These are phyloP conservation scores for Stromatinia cepivora DNA, from an alignment of 2,329 filamentous ascomycete genomes.

Conservation along the genomic window DNA sequence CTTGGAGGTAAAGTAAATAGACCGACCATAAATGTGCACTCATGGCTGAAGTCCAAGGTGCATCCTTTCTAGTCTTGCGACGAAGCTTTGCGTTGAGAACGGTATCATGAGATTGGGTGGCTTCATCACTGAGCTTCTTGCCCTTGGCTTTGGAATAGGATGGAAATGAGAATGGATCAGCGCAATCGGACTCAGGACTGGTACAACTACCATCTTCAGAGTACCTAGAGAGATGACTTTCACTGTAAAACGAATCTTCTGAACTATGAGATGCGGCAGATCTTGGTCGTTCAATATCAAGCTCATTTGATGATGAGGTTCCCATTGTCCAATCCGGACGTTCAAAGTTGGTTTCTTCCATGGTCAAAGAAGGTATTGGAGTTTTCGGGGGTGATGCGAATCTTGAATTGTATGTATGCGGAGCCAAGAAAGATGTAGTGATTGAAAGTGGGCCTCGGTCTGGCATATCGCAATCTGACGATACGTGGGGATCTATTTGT, in stretches of 20 bases:
- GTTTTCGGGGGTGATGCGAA: slow-evolving; percentile 57
- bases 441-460: slow-evolving; percentile 30
- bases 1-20: slow-evolving; percentile 64
- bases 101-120: slow-evolving; percentile 6
- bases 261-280: slow-evolving; percentile 43
- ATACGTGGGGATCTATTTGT: slow-evolving; percentile 39
- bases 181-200: slow-evolving; percentile 50
- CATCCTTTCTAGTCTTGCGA: slow-evolving; percentile 43
- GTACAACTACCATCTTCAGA: slow-evolving; percentile 58
- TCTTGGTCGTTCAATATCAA: slow-evolving; percentile 34
- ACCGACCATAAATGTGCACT: slow-evolving; percentile 65
- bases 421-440: slow-evolving; percentile 32
- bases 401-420: slow-evolving; percentile 27
- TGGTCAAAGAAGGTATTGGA: slow-evolving; percentile 47
- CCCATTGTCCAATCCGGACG: slow-evolving; percentile 40
- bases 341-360: slow-evolving; percentile 26
- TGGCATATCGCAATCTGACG: slow-evolving; percentile 35
- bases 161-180: slow-evolving; percentile 42
- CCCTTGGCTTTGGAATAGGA: slow-evolving; percentile 33
- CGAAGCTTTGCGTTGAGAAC: slow-evolving; percentile 35
- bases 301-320: slow-evolving; percentile 27
- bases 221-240: slow-evolving; percentile 55
- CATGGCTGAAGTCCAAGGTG: slow-evolving; percentile 65
- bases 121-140: slow-evolving; percentile 24
- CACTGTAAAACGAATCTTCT: slow-evolving; percentile 56